Evolutionary conservation across 306 rosid species (phyloP).

Genomic region (Castanospermum australe): DNA sequence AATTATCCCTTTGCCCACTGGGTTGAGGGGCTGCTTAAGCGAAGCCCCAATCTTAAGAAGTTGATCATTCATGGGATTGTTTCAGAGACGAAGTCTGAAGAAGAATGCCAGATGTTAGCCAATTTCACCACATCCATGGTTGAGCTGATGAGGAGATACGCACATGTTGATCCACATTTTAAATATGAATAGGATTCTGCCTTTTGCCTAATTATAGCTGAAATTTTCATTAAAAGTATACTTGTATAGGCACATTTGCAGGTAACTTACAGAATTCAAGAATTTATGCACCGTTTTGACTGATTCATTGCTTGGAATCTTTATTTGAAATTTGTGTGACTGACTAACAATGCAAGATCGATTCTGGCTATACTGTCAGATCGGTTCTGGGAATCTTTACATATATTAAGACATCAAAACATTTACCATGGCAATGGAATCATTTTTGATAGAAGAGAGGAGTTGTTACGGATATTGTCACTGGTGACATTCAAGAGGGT

Average conservation of each 20-base stretch:
- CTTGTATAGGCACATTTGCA: constrained; percentile 31
- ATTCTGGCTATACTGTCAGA: neutral
- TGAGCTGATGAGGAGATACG: constrained; percentile 52
- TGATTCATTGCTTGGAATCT: neutral
- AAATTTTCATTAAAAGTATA: constrained; percentile 17
- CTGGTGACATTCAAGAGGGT: neutral
- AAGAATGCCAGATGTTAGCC: constrained; percentile 45
- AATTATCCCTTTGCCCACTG: constrained; percentile 45
- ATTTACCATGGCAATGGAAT: neutral
- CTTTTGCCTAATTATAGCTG: constrained; percentile 24
- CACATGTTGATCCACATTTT: constrained; percentile 45
- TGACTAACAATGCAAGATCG: constrained; percentile 2
- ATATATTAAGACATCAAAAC: neutral
- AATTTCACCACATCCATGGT: constrained; percentile 45
- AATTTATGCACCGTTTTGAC: constrained; percentile 15
- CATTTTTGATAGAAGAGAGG: neutral
- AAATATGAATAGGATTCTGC: constrained; percentile 41
- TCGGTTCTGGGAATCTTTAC: neutral
- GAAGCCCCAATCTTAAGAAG: constrained; percentile 46
- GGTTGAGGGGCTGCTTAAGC: constrained; percentile 51
- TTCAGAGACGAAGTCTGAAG: constrained; percentile 44
- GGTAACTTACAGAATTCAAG: constrained; percentile 24
- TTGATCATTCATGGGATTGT: constrained; percentile 43
- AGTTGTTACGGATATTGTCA: neutral
- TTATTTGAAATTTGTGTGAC: constrained; percentile 18